phyloP scores from a whole-genome alignment of 805 yeast species.

The Ogataea haglerorum region DNA sequence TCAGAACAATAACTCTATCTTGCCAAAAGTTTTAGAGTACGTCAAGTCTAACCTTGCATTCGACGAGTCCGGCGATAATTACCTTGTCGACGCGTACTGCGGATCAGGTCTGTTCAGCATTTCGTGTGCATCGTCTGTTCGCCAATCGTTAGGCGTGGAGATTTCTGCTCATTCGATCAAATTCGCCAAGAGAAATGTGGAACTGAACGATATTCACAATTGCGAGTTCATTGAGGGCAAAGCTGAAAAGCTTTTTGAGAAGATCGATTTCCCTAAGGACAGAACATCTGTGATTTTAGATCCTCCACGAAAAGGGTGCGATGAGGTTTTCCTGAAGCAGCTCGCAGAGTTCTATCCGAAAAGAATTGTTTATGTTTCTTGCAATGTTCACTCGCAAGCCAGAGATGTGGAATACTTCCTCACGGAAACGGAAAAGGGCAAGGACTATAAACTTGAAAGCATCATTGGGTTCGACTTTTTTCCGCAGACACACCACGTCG shows the following conservation, averaged over 20 bases:
- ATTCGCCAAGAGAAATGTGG: constrained; percentile 82
- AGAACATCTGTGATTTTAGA: constrained; percentile 89
- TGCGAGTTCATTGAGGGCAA: constrained; percentile 86
- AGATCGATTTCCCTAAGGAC: constrained; percentile 68
- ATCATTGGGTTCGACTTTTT: constrained; percentile 94
- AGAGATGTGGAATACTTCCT: constrained; percentile 85
- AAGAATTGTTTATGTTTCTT: constrained; percentile 88
- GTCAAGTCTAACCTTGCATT: constrained; percentile 68
- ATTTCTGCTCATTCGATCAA: constrained; percentile 86
- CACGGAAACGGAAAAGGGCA: constrained; percentile 59
- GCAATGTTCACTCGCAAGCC: constrained; percentile 98
- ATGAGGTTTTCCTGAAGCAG: constrained; percentile 80
- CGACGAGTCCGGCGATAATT: constrained; percentile 36
- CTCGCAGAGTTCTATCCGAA: constrained; percentile 79
- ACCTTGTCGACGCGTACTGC: constrained; percentile 25
- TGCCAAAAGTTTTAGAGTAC: constrained; percentile 78
- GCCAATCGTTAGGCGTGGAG: constrained; percentile 87
- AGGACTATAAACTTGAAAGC: constrained; percentile 67
- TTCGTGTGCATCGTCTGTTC: constrained; percentile 78
- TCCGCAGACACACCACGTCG: constrained; percentile 60
- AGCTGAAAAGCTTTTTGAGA: constrained; percentile 84
- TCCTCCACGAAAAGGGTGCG: constrained; percentile 98
- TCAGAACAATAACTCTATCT: constrained; percentile 90
- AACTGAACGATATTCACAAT: constrained; percentile 67
- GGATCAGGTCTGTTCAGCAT: constrained; percentile 76